phyloP scores from a whole-genome alignment of 495 filamentous ascomycete species.

The Barbatosphaeria neglecta region DNA sequence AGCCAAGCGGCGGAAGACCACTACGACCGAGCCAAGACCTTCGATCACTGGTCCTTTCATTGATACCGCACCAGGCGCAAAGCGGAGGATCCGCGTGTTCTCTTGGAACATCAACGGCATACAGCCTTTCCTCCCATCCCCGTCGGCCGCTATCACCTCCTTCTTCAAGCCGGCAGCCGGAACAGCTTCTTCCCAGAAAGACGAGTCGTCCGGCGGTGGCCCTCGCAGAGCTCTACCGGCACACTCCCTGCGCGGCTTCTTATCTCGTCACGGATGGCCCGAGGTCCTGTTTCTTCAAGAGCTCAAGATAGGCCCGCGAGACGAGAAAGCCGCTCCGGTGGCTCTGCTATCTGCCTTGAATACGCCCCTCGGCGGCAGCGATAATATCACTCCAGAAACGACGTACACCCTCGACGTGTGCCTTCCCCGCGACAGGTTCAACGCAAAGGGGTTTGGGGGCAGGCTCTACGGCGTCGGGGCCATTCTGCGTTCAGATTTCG shows the following conservation, averaged over 20 bases:
- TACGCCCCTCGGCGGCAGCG: conserved; percentile 14
- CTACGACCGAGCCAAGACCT: neutral
- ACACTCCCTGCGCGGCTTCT: conserved; percentile 26
- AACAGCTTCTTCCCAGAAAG: neutral
- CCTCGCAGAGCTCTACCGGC: neutral
- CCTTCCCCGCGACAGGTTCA: conserved; percentile 35
- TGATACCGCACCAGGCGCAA: neutral
- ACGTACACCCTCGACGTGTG: conserved; percentile 30
- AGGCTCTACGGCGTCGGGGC: conserved; percentile 41
- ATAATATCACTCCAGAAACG: conserved; percentile 4
- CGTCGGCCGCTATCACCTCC: conserved; percentile 21
- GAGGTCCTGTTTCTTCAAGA: conserved; percentile 40
- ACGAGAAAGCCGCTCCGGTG: conserved; percentile 16
- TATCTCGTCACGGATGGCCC: conserved; percentile 34
- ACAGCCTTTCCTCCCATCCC: conserved; percentile 21
- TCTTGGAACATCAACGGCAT: conserved; percentile 46
- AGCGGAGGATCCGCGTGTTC: conserved; percentile 18
- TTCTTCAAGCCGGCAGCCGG: conserved; percentile 23
- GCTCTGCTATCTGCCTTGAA: conserved; percentile 14
- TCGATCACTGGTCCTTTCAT: neutral
- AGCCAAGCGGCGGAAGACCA: conserved; percentile 7
- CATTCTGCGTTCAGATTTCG: conserved; percentile 33
- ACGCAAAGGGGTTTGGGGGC: conserved; percentile 33
- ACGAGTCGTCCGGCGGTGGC: neutral
- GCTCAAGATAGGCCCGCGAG: conserved; percentile 32